Base-by-base conservation (phyloP, 495 filamentous ascomycete genomes). In the Tricharina praecox region DNA sequence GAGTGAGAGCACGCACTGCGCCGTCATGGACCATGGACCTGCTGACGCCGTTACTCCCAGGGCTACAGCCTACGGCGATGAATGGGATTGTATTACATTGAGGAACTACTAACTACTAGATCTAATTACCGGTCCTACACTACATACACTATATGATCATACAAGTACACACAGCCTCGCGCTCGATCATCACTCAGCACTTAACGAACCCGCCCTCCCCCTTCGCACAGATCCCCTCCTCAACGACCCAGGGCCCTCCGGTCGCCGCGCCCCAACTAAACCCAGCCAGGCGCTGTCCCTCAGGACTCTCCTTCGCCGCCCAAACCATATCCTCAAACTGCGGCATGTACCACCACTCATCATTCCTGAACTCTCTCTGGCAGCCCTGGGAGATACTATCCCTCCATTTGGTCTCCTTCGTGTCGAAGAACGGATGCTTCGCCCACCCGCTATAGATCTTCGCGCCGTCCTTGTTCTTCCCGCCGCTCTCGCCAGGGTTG, bases 361-460 rank as follows among this genome's bases (percentile, higher is more conserved):
- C 11, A 30, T 32, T 47, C 28, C 56, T 45, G 15, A 45, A 60
- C 39, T 59, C 56, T 3, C 56, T 30, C 10, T 35, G 40, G 20
- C 55, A 60, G 1, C 51, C 56, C 20, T 60, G 56, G 5, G 48
- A 51, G 8, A 34, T 13, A 11, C 26, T 23, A 44, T 58, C 56
- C 18, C 47, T 54, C 51, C 51, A 58, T 3, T 36, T 41, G 8
- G 55, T 58, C n/a, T 59, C 57, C 7, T 47, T 38, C 0, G 55
- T 26, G 3, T 53, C 11, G 30, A 55, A 60, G 54, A 54, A 59
- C 5, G 56, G 56, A 34, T 60, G 55, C 19, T 59, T 59, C 1
- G 37, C 56, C 55, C 56, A 60, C 11, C 56, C 56, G 19, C 50
- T 45, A 43, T 59, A 60, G 37, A 60, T 59, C 45, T 55, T 60